Percentiles rank a stretch among this genome's conserved stretches.
Conservation (phyloP, 148 eudicot genomes). For the Silene conica region DNA sequence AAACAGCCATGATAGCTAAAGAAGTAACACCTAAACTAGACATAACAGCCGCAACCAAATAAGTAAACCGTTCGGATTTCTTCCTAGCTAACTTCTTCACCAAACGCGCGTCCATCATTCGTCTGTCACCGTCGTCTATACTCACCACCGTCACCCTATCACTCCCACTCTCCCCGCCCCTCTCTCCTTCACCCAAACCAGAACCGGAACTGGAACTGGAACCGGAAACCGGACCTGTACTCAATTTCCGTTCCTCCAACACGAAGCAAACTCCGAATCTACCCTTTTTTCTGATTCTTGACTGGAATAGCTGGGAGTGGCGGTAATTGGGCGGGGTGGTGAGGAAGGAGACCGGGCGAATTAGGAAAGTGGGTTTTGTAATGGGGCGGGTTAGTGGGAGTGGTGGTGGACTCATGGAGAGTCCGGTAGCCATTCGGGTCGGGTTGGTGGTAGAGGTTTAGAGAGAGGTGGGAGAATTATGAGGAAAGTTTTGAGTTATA, state of each 20-base stretch:
- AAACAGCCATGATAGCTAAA: constrained; percentile 82
- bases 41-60: constrained; percentile 85
- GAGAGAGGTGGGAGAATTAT: background rate
- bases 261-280: constrained; percentile 44
- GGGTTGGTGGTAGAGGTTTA: background rate
- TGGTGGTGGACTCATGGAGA: constrained; percentile 14
- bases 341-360: constrained; percentile 28
- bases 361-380: constrained; percentile 20
- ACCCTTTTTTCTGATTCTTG: background rate
- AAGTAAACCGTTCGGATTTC: constrained; percentile 79
- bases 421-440: constrained; percentile 24
- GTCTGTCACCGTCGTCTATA: background rate
- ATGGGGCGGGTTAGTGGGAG: constrained; percentile 9
- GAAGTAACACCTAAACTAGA: constrained; percentile 84
- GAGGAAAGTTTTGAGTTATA: background rate
- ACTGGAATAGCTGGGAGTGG: constrained; percentile 11
- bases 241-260: constrained; percentile 30
- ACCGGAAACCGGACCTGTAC: background rate
- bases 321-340: constrained; percentile 17
- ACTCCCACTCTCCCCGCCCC: constrained; percentile 15
- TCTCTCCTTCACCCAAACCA: constrained; percentile 1
- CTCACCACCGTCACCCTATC: too few relatives aligned
- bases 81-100: constrained; percentile 59
- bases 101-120: constrained; percentile 33
- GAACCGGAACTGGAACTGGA: too few relatives aligned